Percentiles rank a stretch among this genome's conserved stretches.
These are phyloP conservation scores for Lichtheimia ramosa DNA, from an alignment of 371 early-diverging fungal species.

Conservation along the genomic window DNA sequence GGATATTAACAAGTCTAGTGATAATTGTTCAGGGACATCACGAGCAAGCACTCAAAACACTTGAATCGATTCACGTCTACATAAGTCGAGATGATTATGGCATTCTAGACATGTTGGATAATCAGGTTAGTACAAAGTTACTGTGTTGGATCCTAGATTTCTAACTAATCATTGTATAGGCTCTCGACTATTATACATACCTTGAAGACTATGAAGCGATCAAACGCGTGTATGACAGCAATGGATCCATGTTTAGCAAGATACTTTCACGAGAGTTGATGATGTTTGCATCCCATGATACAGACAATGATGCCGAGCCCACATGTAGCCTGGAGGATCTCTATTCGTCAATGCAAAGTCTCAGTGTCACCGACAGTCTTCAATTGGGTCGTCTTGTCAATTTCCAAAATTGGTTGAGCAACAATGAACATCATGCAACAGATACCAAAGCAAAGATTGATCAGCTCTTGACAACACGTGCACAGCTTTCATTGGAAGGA, in stretches of 20 bases:
- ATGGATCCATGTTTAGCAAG: conserved; percentile 17
- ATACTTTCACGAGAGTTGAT: conserved; percentile 19
- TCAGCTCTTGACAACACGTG: conserved; percentile 10
- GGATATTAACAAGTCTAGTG: not conserved
- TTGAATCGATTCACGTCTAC: conserved; percentile 11
- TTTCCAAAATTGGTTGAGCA: conserved; percentile 20
- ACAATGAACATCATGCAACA: not conserved
- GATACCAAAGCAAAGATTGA: conserved; percentile 3
- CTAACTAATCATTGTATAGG: conserved; percentile 1
- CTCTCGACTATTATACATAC: conserved; percentile 29
- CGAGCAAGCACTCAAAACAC: conserved; percentile 31
- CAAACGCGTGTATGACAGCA: conserved; percentile 6
- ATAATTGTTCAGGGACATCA: conserved; percentile 21
- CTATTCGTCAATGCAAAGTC: conserved; percentile 11
- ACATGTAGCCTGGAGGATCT: conserved; percentile 17
- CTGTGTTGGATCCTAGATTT: not conserved
- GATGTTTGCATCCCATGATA: conserved; percentile 15
- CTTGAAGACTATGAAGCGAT: conserved; percentile 34
- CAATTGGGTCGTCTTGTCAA: conserved; percentile 18
- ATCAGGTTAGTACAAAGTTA: conserved; percentile 14
- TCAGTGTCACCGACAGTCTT: conserved; percentile 4
- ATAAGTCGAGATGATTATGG: conserved; percentile 21
- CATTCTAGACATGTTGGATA: conserved; percentile 32
- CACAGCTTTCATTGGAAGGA: conserved; percentile 19
- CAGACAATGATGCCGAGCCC: conserved; percentile 4